Evolutionary conservation across 257 asterid genomes (phyloP), one percentile per base, ranked within the genome.

Genomic region (Scutellaria barbata): DNA sequence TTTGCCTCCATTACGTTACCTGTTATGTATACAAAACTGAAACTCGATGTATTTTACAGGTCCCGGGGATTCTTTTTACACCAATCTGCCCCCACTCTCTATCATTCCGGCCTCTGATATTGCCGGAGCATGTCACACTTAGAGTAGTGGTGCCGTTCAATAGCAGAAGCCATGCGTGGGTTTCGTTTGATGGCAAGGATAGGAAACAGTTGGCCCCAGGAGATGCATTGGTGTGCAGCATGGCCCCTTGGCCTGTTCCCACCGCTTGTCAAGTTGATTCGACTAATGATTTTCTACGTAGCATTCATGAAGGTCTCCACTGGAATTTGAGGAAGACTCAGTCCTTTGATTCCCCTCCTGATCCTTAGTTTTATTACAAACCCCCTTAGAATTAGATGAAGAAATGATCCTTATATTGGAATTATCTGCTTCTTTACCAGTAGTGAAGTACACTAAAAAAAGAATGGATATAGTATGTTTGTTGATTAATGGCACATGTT

Each of bases 241-340:
- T 95, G 99, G 98, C 99, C 1, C 88, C 95, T 25, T 95, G 98
- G 96, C 99, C 99, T 1, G 99, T 95, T 20, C 97, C 99, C 48
- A 95, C 98, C 0, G 96, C 98, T 1, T 95, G 97, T 66, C 90
- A 89, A 66, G 79, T 71, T 16, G 98, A 95, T 77, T 85, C 97
- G 0, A 95, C 98, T 3, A 64, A 82, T 13, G 98, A 95, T 76
- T 95, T 95, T 72, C 79, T 95, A 12, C 92, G 81, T 30, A 95
- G 99, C 83, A 95, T 95, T 63, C 96, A 92, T 3, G 96, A 92
- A 1, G 98, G 98, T 17, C 98, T 95, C 46, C 96, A 92, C 69
- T 95, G 99, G 99, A 95, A 95, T 76, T 78, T 95, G 83, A 87
- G 99, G 82, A 92, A 88, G 87, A 88, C 82, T 0, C 99, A 95